Percentiles rank a stretch among this genome's conserved stretches.
Conservation (phyloP, 1,284 basidiomycete species). For the Sporisorium iseilematis-ciliati region DNA sequence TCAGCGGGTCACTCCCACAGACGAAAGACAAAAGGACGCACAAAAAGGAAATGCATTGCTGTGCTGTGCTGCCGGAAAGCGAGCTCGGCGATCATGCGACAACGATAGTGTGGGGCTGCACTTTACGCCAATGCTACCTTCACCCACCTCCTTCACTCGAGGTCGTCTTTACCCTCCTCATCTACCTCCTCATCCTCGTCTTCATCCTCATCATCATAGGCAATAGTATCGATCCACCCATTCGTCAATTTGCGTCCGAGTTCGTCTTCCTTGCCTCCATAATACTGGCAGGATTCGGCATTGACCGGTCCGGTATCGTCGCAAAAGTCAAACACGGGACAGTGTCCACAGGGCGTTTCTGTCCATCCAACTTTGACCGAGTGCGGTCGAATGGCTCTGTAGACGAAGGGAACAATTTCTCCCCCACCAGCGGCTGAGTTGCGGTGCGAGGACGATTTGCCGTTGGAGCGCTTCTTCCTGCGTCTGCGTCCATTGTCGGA, state of each 20-base stretch:
- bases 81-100: not conserved
- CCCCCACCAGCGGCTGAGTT: constrained; percentile 7
- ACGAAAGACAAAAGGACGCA: not conserved
- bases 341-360: constrained; percentile 62
- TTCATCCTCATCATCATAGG: constrained; percentile 33
- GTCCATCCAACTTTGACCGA: constrained; percentile 55
- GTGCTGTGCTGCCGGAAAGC: not conserved
- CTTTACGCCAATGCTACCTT: not conserved
- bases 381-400: constrained; percentile 53
- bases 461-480: constrained; percentile 38
- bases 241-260: constrained; percentile 39
- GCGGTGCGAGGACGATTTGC: constrained; percentile 17
- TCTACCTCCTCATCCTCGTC: constrained; percentile 25
- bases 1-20: not conserved
- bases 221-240: constrained; percentile 49
- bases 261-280: constrained; percentile 48
- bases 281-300: constrained; percentile 61
- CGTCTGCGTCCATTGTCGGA: constrained; percentile 27
- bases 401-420: constrained; percentile 52
- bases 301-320: constrained; percentile 60
- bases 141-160: not conserved
- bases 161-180: constrained; percentile 13
- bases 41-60: not conserved
- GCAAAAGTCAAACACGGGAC: constrained; percentile 66
- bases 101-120: not conserved